phyloP scores from a whole-genome alignment of 2,329 filamentous ascomycete species.

The Thyridium curvatum region DNA sequence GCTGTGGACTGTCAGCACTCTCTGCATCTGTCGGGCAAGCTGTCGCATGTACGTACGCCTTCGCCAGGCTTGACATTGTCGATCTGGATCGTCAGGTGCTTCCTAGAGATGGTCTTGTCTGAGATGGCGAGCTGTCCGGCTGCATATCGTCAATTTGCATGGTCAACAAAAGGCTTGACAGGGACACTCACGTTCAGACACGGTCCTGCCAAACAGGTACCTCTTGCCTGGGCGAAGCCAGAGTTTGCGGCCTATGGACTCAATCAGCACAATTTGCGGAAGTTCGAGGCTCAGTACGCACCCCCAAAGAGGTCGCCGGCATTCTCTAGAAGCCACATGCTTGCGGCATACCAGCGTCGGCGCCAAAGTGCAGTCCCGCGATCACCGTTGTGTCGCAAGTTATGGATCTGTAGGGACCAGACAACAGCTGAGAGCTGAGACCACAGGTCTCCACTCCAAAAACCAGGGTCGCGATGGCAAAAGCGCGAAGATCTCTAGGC shows the following conservation, averaged over 20 bases:
- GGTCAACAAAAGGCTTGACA: too few species aligned
- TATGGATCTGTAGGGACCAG: background rate
- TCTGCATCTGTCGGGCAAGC: background rate
- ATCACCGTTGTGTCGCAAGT: background rate
- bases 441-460: background rate
- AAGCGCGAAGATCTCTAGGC: background rate
- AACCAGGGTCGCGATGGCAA: background rate
- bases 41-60: constrained; percentile 44
- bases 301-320: constrained; percentile 46
- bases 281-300: constrained; percentile 11
- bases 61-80: constrained; percentile 58
- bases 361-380: background rate
- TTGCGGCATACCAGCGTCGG: background rate
- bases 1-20: constrained; percentile 28
- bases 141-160: constrained; percentile 24
- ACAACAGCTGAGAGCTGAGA: background rate
- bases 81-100: constrained; percentile 77
- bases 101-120: constrained; percentile 78
- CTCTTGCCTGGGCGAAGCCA: constrained; percentile 84
- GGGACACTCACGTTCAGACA: constrained; percentile 54
- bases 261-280: too few species aligned
- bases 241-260: constrained; percentile 55
- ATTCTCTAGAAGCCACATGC: constrained; percentile 62
- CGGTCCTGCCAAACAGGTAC: constrained; percentile 79
- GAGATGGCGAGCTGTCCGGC: constrained; percentile 64